These are phyloP conservation scores for Termitomyces heimii DNA, from an alignment of 768 basidiomycete species.

Conservation along the genomic window DNA sequence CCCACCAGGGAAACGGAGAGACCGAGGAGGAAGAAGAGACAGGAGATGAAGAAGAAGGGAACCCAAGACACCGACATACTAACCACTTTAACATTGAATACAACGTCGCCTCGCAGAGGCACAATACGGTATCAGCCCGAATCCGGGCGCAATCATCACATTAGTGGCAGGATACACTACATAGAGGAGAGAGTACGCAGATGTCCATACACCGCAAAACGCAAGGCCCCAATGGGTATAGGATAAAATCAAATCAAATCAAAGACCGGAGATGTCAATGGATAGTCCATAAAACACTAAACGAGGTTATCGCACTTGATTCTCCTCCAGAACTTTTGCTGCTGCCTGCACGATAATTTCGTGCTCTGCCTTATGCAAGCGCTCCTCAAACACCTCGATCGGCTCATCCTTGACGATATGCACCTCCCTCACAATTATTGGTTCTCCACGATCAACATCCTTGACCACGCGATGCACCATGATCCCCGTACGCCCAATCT, in stretches of 20 bases:
- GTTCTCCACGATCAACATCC: slow-evolving; percentile 90
- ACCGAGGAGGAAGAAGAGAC: too few species aligned
- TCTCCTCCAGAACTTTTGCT: slow-evolving; percentile 55
- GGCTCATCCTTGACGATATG: slow-evolving; percentile 67
- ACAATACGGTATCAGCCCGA: too few species aligned
- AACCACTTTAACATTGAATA: too few species aligned
- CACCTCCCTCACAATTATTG: slow-evolving; percentile 76
- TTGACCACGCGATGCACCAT: slow-evolving; percentile 95
- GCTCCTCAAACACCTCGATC: slow-evolving; percentile 63
- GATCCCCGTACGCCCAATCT: slow-evolving; percentile 71
- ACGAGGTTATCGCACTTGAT: not conserved
- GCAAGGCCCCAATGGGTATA: too few species aligned
- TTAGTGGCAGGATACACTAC: too few species aligned
- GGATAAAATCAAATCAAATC: too few species aligned
- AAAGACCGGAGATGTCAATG: not conserved
- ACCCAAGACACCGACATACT: too few species aligned
- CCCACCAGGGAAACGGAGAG: too few species aligned
- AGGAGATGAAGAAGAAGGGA: not conserved
- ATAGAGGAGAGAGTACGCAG: too few species aligned
- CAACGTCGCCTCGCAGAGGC: too few species aligned
- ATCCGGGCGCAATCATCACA: too few species aligned
- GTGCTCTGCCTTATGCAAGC: slow-evolving; percentile 84
- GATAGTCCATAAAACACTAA: not conserved
- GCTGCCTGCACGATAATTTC: slow-evolving; percentile 88
- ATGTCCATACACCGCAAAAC: too few species aligned